Conservation (phyloP, 202 grass and related monocot genomes). For the Hordeum pubiflorum region DNA sequence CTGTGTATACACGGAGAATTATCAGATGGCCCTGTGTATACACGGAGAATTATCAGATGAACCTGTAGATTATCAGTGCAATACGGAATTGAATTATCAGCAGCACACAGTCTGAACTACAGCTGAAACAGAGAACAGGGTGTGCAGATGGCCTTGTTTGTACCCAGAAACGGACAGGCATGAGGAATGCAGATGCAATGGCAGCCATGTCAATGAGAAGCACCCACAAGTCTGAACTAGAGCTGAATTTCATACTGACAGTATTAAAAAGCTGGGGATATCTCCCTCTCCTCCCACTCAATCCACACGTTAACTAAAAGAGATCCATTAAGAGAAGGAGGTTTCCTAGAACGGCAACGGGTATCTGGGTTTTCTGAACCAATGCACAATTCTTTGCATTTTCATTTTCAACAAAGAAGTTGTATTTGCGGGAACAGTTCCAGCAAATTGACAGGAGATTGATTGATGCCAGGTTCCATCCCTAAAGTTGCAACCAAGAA, state of each 20-base stretch:
- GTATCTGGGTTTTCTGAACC: background rate
- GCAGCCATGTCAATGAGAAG: background rate
- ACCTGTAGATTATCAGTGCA: background rate
- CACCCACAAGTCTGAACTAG: background rate
- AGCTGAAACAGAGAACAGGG: no score
- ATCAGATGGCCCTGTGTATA: no score
- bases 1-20: conserved; percentile 19
- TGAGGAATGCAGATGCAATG: background rate
- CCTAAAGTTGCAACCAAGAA: background rate
- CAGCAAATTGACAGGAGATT: background rate
- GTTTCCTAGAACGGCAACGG: background rate
- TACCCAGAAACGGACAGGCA: no score
- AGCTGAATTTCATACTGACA: background rate
- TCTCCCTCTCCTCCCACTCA: background rate
- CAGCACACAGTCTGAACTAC: no score
- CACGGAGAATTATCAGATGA: no score
- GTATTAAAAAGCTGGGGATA: background rate
- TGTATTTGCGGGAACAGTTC: background rate
- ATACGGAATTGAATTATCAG: no score
- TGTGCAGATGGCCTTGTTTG: no score
- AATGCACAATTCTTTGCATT: background rate
- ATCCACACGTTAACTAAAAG: background rate
- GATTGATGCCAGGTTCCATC: background rate
- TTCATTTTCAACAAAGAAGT: background rate
- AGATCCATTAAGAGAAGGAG: background rate